A percentile compares a stretch with the other conserved stretches of the same genome.
These are phyloP conservation scores for Spirogloea muscicola DNA, from an alignment of 139 green algal species.

Conservation along the genomic window DNA sequence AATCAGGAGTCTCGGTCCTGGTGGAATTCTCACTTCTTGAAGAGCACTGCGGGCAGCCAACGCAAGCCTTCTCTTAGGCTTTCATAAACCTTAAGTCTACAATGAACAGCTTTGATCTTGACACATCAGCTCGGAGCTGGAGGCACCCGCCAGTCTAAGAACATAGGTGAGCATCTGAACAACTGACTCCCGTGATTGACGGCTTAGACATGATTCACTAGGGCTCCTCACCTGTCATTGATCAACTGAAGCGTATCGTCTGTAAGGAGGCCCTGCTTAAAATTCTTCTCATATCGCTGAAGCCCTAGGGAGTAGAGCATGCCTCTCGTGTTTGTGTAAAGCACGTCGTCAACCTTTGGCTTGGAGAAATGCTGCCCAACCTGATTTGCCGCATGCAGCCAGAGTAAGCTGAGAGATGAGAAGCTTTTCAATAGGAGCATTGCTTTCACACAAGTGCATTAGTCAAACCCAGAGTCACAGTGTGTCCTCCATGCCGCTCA, in stretches of 20 bases:
- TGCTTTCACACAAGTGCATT: too few relatives aligned
- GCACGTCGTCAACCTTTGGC: conserved; percentile 57
- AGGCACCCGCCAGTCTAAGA: conserved; percentile 6
- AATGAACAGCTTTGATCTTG: neutral
- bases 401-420: too few relatives aligned
- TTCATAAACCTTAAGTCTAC: neutral
- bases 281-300: conserved; percentile 88
- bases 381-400: too few relatives aligned
- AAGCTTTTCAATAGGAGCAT: too few relatives aligned
- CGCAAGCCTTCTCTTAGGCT: neutral
- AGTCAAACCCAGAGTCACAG: too few relatives aligned
- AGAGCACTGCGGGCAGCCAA: conserved; percentile 52
- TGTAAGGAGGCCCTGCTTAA: conserved; percentile 81
- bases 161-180: conserved; percentile 5
- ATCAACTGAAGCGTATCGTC: conserved; percentile 79
- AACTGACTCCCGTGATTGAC: neutral
- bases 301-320: conserved; percentile 82
- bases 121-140: conserved; percentile 5
- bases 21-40: conserved; percentile 77
- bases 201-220: neutral
- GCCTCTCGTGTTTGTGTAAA: conserved; percentile 71
- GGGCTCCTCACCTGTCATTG: conserved; percentile 37
- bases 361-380: conserved; percentile 65
- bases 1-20: conserved; percentile 89
- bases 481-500: too few relatives aligned